These are phyloP conservation scores for Volvox africanus DNA, from an alignment of 139 green algal genomes.

Conservation along the genomic window DNA sequence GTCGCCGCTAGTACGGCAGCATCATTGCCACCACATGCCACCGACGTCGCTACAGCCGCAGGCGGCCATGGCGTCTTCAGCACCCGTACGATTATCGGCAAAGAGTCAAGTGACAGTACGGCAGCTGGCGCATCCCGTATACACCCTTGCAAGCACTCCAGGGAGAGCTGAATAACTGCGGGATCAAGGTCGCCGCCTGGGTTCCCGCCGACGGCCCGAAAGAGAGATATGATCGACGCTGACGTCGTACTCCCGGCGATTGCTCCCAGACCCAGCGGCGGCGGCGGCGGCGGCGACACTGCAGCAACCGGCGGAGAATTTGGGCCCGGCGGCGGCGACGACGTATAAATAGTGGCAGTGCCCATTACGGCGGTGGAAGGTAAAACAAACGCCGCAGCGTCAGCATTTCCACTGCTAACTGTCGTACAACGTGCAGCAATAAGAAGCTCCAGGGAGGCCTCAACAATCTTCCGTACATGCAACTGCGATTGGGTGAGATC, in stretches of 20 bases:
- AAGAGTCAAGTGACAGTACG: conserved; percentile 20
- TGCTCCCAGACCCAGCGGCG: not conserved
- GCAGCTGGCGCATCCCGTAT: not conserved
- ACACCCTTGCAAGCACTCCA: conserved; percentile 13
- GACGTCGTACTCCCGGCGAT: too few relatives aligned
- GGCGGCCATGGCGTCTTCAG: conserved; percentile 9
- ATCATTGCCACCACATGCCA: not conserved
- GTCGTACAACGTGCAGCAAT: not conserved
- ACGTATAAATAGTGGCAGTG: not conserved
- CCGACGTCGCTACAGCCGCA: not conserved
- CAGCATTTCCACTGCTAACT: not conserved
- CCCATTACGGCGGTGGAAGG: not conserved
- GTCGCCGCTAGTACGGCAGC: not conserved
- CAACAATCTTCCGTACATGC: conserved; percentile 32
- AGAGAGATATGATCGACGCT: too few relatives aligned
- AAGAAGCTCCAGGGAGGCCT: conserved; percentile 4
- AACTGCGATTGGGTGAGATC: conserved; percentile 32
- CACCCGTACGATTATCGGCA: conserved; percentile 16
- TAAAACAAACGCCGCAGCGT: not conserved
- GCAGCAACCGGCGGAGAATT: not conserved
- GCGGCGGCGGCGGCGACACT: not conserved
- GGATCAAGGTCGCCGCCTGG: not conserved
- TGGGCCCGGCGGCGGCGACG: not conserved
- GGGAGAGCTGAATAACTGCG: not conserved
- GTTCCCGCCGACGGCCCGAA: not conserved